Percentiles rank a stretch among this genome's conserved stretches.
Evolutionary conservation across 2,329 filamentous ascomycete species (phyloP).

Genomic region (Penicillium freii): DNA sequence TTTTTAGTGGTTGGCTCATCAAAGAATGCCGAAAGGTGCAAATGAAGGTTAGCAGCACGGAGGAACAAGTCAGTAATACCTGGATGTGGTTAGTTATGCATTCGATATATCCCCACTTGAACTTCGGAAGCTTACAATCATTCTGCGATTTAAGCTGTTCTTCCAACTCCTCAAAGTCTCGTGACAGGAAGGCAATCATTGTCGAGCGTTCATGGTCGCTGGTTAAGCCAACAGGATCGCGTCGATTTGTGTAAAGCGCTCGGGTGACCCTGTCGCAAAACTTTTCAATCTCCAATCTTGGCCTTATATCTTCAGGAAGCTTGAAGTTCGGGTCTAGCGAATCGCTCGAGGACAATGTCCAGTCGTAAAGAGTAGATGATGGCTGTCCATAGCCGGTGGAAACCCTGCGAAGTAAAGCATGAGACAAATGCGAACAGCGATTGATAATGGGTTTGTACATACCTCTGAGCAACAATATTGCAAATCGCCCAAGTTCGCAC

Average conservation of each 20-base stretch:
- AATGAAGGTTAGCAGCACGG: conserved; percentile 48
- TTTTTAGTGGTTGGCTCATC: conserved; percentile 48
- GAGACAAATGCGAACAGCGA: background rate
- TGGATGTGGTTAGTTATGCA: conserved; percentile 13
- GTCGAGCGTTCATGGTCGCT: conserved; percentile 46
- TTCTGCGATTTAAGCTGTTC: conserved; percentile 48
- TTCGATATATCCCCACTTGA: background rate
- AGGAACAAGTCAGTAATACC: conserved; percentile 50
- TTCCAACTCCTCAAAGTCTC: conserved; percentile 52
- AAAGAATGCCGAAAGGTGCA: conserved; percentile 51
- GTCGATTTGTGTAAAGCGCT: conserved; percentile 56
- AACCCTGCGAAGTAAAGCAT: conserved; percentile 45
- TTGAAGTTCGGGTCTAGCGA: conserved; percentile 47
- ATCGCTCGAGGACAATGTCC: conserved; percentile 51
- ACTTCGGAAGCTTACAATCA: conserved; percentile 35
- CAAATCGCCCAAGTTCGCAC: conserved; percentile 66
- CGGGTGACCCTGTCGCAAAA: conserved; percentile 59
- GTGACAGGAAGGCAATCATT: conserved; percentile 46
- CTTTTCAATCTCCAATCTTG: conserved; percentile 56
- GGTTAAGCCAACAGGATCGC: conserved; percentile 53
- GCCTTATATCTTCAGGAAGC: conserved; percentile 52
- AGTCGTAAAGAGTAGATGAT: conserved; percentile 61
- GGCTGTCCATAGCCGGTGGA: conserved; percentile 69
- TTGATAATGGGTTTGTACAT: conserved; percentile 22
- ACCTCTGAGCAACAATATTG: conserved; percentile 67